Evolutionary conservation across 78 protist species (phyloP).

Genomic region (Polysphondylium violaceum): DNA sequence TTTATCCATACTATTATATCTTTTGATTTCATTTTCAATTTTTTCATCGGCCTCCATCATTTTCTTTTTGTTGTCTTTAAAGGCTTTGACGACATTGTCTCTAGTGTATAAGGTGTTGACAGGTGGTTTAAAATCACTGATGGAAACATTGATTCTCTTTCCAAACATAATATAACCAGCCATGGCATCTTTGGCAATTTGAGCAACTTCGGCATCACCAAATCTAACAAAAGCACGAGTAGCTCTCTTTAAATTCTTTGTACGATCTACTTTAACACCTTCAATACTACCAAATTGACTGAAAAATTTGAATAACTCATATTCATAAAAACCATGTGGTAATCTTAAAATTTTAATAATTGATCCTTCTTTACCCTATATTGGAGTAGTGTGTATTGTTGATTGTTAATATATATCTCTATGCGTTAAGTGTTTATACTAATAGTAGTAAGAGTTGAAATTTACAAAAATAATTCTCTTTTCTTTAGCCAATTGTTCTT

Average conservation of each 20-base stretch:
- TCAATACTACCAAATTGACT: constrained; percentile 91
- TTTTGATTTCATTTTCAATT: not conserved
- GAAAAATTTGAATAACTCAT: constrained; percentile 85
- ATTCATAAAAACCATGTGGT: constrained; percentile 94
- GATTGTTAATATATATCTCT: not conserved
- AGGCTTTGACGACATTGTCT: not conserved
- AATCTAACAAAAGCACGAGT: constrained; percentile 89
- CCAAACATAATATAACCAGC: constrained; percentile 82
- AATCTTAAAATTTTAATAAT: constrained; percentile 89
- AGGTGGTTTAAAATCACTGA: not conserved
- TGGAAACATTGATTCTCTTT: constrained; percentile 21
- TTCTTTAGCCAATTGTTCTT: constrained; percentile 5
- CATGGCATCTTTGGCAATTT: constrained; percentile 87
- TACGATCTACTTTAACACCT: constrained; percentile 74
- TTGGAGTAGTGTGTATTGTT: not conserved
- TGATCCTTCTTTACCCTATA: constrained; percentile 37
- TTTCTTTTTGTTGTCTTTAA: not conserved
- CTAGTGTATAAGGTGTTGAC: not conserved
- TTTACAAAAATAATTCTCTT: not conserved
- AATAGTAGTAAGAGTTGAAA: not conserved
- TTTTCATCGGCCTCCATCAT: not conserved
- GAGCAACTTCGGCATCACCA: constrained; percentile 79
- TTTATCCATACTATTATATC: not conserved
- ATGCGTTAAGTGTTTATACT: not conserved
- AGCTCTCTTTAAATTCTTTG: constrained; percentile 57